phyloP scores from a whole-genome alignment of 148 eudicot genomes.

The Camellia japonica region DNA sequence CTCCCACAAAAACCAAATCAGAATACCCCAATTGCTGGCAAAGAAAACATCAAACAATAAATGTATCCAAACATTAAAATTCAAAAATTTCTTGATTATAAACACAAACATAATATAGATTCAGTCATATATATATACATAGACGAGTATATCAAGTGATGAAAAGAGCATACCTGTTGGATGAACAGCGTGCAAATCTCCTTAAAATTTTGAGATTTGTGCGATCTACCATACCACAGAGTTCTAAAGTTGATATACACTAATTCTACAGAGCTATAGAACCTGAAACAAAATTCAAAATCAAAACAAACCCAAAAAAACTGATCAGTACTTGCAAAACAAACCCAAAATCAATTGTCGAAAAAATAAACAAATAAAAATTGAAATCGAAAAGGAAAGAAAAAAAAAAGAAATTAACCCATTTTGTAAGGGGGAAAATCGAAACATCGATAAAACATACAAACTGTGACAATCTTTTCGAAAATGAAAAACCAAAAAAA shows the following conservation, averaged over 20 bases:
- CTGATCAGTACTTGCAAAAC: neutral
- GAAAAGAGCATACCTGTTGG: constrained; percentile 8
- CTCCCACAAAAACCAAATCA: neutral
- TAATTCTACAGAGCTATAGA: neutral
- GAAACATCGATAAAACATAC: too few relatives aligned
- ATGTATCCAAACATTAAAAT: neutral
- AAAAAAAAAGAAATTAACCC: too few relatives aligned
- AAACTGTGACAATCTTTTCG: too few relatives aligned
- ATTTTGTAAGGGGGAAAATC: too few relatives aligned
- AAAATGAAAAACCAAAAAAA: too few relatives aligned
- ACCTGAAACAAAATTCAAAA: neutral
- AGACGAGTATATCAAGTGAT: neutral
- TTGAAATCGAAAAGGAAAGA: too few relatives aligned
- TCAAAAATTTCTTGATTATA: too few relatives aligned
- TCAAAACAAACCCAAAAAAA: neutral
- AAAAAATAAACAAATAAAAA: too few relatives aligned
- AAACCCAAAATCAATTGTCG: too few relatives aligned
- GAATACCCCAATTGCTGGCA: neutral
- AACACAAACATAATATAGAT: too few relatives aligned
- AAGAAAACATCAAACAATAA: neutral
- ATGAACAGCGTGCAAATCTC: constrained; percentile 4
- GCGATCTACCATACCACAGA: neutral
- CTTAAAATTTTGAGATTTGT: constrained; percentile 7
- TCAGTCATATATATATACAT: neutral
- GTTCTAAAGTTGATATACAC: neutral